These are phyloP conservation scores for Botryotinia narcissicola DNA, from an alignment of 2,329 filamentous ascomycete genomes.

Conservation along the genomic window DNA sequence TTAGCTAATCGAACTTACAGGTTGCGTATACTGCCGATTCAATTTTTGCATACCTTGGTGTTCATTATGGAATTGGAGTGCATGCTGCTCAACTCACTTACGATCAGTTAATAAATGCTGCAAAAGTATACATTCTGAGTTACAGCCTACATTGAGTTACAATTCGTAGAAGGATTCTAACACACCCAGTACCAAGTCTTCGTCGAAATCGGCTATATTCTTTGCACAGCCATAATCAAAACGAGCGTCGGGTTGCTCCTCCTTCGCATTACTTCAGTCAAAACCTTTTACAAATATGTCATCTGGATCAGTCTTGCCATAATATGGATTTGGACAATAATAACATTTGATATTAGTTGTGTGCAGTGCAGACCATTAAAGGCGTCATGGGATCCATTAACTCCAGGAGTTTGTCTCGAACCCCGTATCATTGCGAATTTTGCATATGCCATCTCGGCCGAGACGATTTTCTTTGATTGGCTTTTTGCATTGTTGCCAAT, in stretches of 20 bases:
- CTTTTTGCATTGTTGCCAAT: slow-evolving; percentile 13
- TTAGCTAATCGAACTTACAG: background rate
- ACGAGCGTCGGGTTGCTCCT: slow-evolving; percentile 16
- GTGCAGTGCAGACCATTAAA: slow-evolving; percentile 7
- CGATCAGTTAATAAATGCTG: background rate
- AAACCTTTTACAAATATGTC: slow-evolving; percentile 14
- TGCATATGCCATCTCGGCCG: slow-evolving; percentile 9
- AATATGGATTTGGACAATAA: background rate
- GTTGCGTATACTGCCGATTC: background rate
- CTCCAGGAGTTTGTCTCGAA: background rate
- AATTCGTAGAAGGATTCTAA: background rate
- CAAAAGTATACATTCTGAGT: slow-evolving; percentile 4
- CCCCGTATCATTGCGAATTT: background rate
- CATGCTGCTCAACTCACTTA: background rate
- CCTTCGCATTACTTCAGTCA: slow-evolving; percentile 5
- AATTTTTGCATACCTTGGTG: background rate
- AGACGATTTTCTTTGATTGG: slow-evolving; percentile 21
- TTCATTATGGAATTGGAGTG: slow-evolving; percentile 2
- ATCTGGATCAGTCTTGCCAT: slow-evolving; percentile 6
- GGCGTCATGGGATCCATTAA: background rate
- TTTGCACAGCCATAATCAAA: slow-evolving; percentile 6
- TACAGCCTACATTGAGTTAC: background rate
- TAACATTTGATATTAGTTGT: background rate
- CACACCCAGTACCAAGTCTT: background rate
- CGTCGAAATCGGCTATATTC: background rate